Percentiles rank a stretch among this genome's conserved stretches.
phyloP scores from a whole-genome alignment of 495 filamentous ascomycete genomes.

The Lindgomyces ingoldianus region DNA sequence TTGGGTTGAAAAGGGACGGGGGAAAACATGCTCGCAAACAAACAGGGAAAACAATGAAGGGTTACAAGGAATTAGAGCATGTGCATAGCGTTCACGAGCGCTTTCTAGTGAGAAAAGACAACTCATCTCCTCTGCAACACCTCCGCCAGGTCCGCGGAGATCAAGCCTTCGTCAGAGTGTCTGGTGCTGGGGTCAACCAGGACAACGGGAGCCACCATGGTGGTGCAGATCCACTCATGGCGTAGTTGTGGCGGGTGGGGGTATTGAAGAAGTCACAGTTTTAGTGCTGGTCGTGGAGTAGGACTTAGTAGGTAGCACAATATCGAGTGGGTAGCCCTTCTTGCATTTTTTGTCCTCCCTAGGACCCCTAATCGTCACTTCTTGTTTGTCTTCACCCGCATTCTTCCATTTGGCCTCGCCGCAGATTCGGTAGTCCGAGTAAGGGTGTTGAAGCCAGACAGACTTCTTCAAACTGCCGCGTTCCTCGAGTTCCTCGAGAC shows the following conservation, averaged over 20 bases:
- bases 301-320: neutral
- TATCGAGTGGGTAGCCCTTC: neutral
- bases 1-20: neutral
- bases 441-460: slow-evolving; percentile 12
- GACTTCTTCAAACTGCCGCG: too few relatives aligned
- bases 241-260: neutral
- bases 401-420: slow-evolving; percentile 19
- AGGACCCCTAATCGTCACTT: neutral
- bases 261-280: too few relatives aligned
- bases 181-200: too few relatives aligned
- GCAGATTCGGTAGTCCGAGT: neutral
- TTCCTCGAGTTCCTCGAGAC: slow-evolving; percentile 4
- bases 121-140: too few relatives aligned
- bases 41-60: neutral
- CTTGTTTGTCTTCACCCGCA: slow-evolving; percentile 7
- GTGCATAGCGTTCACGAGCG: too few relatives aligned
- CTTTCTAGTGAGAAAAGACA: too few relatives aligned
- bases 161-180: too few relatives aligned
- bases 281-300: neutral
- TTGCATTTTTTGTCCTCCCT: neutral
- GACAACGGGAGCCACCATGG: too few relatives aligned
- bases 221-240: too few relatives aligned
- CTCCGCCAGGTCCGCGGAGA: too few relatives aligned
- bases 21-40: neutral
- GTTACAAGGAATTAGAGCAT: neutral